Conservation (phyloP, 495 filamentous ascomycete species). For the Amphirosellinia nigrospora region DNA sequence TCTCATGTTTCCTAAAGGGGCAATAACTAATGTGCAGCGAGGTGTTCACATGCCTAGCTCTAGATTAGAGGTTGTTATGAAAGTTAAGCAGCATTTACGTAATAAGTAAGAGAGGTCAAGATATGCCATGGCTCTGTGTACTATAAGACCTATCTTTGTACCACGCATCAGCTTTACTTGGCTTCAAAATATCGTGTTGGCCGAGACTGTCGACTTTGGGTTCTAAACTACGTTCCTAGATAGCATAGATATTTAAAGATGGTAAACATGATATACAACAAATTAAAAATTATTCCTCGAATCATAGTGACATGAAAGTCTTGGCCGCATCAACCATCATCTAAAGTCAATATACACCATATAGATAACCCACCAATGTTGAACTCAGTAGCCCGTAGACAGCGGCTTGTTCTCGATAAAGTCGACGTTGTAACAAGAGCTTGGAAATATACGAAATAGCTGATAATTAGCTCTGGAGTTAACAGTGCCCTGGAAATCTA, state of each 20-base stretch:
- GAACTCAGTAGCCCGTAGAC: too few relatives aligned
- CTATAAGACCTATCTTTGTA: neutral
- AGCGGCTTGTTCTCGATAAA: too few relatives aligned
- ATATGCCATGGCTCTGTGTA: neutral
- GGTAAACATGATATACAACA: too few relatives aligned
- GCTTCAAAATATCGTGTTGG: neutral
- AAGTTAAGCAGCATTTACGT: neutral
- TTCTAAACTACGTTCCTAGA: too few relatives aligned
- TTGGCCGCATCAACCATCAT: too few relatives aligned
- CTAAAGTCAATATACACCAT: neutral
- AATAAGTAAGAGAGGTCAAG: neutral
- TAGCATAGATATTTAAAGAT: too few relatives aligned
- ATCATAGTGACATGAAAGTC: too few relatives aligned
- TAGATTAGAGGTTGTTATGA: neutral
- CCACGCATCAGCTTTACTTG: neutral
- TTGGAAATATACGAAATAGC: too few relatives aligned
- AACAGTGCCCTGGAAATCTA: too few relatives aligned
- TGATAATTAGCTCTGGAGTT: too few relatives aligned
- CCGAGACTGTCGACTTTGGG: neutral
- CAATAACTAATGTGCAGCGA: neutral
- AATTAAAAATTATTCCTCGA: too few relatives aligned
- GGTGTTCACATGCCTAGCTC: neutral
- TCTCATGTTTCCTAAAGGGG: constrained; percentile 3
- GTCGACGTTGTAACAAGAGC: too few relatives aligned
- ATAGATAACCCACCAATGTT: neutral